Evolutionary conservation across 106 monocot species (phyloP), one percentile per base, ranked within the genome.

Genomic region (Dendrobium officinale): DNA sequence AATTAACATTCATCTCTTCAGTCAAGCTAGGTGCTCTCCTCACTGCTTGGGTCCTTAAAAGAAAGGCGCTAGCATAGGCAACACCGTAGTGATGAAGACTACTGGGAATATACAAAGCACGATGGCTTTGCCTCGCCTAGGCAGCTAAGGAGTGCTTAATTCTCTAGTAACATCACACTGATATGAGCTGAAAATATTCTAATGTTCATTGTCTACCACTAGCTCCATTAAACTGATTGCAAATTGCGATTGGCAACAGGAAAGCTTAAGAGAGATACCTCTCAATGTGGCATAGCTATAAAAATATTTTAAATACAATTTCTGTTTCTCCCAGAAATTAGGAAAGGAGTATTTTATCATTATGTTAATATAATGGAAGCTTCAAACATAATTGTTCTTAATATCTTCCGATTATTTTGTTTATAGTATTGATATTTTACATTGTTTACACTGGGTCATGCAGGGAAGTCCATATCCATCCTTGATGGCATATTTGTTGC

Each of bases 401-500:
- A 72, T 33, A 16, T 33, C 9, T 33, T 72, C 72, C 33, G 19
- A 74, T n/a, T 74, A 7, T 43, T 74, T 42, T 74, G 18, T 74
- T 74, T n/a, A 17, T 74, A 41, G 33, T 42, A 37, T 74, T 74
- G 43, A 74, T 18, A 18, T 42, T 8, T 49, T 49, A 76, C 26
- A 3, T 76, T 76, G 47, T 11, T 48, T 10, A 47, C 76, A 76
- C 22, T 74, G 27, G 19, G 49, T 78, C 33, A 27, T 81, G 48
- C 85, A 95, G 99, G 95, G 73, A 93, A 99, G 2, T 85, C 92
- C 24, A 56, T 93, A 72, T 95, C 99, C n/a, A 85, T 99, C 79
- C 86, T 99, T 79, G 99, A 99, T 87, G 99, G 99, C 20, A 85
- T 99, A 67, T 99, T 99, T 83, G 84, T 95, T 67, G 91, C 95